Percentiles rank a stretch among this genome's conserved stretches.
These are phyloP conservation scores for Thalia dealbata DNA, from an alignment of 176 grass and related monocot species.

Conservation along the genomic window DNA sequence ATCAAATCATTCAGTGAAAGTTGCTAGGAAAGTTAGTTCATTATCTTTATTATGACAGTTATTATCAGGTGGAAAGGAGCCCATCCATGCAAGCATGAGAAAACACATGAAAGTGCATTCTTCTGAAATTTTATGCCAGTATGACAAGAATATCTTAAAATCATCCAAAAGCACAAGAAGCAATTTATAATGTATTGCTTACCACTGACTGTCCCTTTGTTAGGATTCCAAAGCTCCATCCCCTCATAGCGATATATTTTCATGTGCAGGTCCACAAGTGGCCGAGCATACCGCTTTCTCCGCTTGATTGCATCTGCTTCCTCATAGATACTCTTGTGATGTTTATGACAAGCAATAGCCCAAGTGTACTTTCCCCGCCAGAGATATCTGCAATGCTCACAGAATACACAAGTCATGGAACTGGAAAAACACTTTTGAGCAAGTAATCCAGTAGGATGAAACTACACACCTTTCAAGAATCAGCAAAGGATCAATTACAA, in stretches of 20 bases:
- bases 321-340: conserved; percentile 92
- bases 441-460: neutral
- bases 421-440: neutral
- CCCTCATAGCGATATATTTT: conserved; percentile 88
- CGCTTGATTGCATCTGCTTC: conserved; percentile 93
- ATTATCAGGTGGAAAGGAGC: neutral
- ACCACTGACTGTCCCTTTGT: conserved; percentile 62
- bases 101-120: neutral
- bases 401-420: neutral
- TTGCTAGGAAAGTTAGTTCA: too few relatives aligned
- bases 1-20: too few relatives aligned
- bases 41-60: neutral
- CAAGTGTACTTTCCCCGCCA: conserved; percentile 83
- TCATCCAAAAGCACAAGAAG: neutral
- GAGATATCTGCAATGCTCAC: conserved; percentile 50
- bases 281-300: conserved; percentile 81
- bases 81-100: neutral
- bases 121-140: neutral
- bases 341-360: conserved; percentile 85
- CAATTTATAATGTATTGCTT: conserved; percentile 14
- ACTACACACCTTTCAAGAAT: conserved; percentile 80
- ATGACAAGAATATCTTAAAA: neutral
- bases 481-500: conserved; percentile 86
- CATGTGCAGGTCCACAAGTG: conserved; percentile 95
- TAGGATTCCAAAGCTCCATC: conserved; percentile 64